These are phyloP conservation scores for Tolypocladium endophyticum DNA, from an alignment of 2,329 filamentous ascomycete species.

Conservation along the genomic window DNA sequence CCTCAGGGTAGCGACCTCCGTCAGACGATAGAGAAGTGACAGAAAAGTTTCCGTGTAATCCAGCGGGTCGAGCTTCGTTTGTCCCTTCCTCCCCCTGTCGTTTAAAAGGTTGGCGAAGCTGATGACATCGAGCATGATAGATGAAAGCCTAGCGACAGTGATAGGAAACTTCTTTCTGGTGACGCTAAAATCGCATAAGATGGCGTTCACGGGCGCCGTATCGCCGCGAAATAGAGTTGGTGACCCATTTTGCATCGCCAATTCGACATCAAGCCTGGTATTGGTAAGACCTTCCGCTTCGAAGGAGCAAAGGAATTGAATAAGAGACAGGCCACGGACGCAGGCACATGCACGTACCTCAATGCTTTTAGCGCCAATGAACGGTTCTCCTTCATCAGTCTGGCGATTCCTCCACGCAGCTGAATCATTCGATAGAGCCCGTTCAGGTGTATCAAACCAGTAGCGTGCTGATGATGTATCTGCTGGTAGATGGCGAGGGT, in stretches of 20 bases:
- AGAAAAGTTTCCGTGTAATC: not conserved
- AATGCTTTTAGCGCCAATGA: not conserved
- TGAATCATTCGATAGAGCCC: not conserved
- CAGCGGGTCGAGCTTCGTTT: not conserved
- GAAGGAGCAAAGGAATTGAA: not conserved
- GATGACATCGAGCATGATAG: not conserved
- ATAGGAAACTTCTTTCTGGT: not conserved
- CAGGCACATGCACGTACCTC: not conserved
- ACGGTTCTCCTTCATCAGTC: not conserved
- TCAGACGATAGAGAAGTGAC: not conserved
- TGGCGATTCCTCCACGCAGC: not conserved
- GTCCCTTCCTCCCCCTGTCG: not conserved
- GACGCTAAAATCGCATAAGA: not conserved
- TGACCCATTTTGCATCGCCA: not conserved
- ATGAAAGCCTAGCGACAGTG: not conserved
- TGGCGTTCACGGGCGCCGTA: not conserved
- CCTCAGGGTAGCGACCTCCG: not conserved
- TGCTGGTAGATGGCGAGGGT: not conserved
- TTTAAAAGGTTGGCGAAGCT: not conserved
- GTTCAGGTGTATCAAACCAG: not conserved
- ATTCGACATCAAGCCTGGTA: not conserved
- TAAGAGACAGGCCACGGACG: not conserved
- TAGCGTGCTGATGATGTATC: not conserved
- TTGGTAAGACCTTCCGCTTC: not conserved
- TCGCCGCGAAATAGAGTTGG: not conserved